Evolutionary conservation across 371 early-diverging fungal genomes (phyloP).

Genomic region (Mucor irregularis): DNA sequence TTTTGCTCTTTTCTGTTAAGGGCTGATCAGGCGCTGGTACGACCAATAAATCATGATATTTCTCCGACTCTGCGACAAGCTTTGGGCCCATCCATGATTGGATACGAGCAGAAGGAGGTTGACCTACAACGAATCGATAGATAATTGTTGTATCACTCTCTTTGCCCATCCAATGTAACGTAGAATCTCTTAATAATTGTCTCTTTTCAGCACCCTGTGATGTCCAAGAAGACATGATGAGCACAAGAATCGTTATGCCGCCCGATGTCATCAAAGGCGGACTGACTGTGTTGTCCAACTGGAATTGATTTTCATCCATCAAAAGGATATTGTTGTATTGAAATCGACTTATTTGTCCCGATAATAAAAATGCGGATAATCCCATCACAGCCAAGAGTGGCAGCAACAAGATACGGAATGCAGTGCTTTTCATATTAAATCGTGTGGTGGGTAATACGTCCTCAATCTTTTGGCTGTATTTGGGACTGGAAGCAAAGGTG

Average conservation of each 20-base stretch:
- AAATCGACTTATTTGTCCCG: slow-evolving; percentile 47
- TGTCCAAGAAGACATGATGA: slow-evolving; percentile 62
- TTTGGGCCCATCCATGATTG: slow-evolving; percentile 42
- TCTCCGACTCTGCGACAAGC: slow-evolving; percentile 48
- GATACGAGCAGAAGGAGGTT: slow-evolving; percentile 45
- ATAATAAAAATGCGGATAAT: slow-evolving; percentile 50
- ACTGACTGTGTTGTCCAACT: slow-evolving; percentile 21
- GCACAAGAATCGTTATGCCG: slow-evolving; percentile 33
- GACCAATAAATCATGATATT: slow-evolving; percentile 53
- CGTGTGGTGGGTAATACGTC: slow-evolving; percentile 39
- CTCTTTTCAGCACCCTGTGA: slow-evolving; percentile 41
- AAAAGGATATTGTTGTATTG: slow-evolving; percentile 46
- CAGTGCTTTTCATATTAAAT: slow-evolving; percentile 41
- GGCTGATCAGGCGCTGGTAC: slow-evolving; percentile 57
- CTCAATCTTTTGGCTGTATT: slow-evolving; percentile 36
- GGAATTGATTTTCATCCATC: slow-evolving; percentile 34
- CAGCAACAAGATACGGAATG: slow-evolving; percentile 47
- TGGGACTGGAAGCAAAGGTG: slow-evolving; percentile 49
- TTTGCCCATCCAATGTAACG: slow-evolving; percentile 32
- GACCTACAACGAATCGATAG: slow-evolving; percentile 62
- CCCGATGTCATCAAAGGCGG: neutral
- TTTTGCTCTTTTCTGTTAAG: slow-evolving; percentile 50
- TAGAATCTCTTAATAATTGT: slow-evolving; percentile 45
- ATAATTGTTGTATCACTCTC: slow-evolving; percentile 8
- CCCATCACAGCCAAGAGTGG: slow-evolving; percentile 53